Evolutionary conservation across 108 stramenopile genomes (phyloP).

Genomic region (Discostella stelligeroides): DNA sequence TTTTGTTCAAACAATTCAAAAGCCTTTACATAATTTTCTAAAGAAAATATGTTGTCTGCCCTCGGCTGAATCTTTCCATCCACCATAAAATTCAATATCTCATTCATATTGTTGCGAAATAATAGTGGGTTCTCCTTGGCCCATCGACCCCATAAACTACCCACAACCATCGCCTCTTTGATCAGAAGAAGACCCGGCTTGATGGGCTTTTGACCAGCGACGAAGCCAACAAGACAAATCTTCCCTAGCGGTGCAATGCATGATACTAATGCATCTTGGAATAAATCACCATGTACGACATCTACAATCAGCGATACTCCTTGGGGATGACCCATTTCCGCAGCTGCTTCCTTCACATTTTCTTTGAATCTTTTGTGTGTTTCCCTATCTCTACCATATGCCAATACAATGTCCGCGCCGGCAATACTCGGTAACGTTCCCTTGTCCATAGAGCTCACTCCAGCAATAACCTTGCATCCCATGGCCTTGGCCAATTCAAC

Average conservation of each 20-base stretch:
- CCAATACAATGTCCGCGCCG: constrained; percentile 65
- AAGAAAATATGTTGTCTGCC: constrained; percentile 59
- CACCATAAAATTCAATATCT: constrained; percentile 58
- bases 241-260: constrained; percentile 63
- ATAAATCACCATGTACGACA: constrained; percentile 71
- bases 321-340: constrained; percentile 54
- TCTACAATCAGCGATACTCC: constrained; percentile 72
- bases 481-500: constrained; percentile 73
- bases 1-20: constrained; percentile 75
- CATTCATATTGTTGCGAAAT: constrained; percentile 59
- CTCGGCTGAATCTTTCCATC: constrained; percentile 60
- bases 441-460: constrained; percentile 59
- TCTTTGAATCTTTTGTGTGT: constrained; percentile 57
- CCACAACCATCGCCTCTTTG: constrained; percentile 59
- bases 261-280: constrained; percentile 60
- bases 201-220: constrained; percentile 71
- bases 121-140: constrained; percentile 53
- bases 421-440: constrained; percentile 36
- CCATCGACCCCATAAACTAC: constrained; percentile 72
- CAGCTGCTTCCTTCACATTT: constrained; percentile 36
- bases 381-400: constrained; percentile 56
- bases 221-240: constrained; percentile 74
- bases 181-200: constrained; percentile 55
- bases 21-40: constrained; percentile 55
- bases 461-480: constrained; percentile 75